phyloP scores from a whole-genome alignment of 2,329 filamentous ascomycete species.

The Stemphylium vesicarium region DNA sequence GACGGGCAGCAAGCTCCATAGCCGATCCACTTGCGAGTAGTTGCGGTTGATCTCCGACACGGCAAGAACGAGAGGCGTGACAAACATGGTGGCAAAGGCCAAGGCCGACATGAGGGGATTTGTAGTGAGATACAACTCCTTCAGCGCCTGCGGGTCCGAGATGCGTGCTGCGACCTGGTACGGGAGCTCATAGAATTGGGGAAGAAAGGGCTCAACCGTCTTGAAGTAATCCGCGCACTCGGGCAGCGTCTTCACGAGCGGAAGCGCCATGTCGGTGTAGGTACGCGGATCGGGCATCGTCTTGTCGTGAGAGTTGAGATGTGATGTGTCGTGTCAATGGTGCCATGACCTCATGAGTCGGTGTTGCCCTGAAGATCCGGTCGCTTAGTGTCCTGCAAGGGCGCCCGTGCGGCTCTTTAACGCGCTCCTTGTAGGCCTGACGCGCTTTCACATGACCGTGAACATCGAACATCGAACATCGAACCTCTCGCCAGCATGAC shows the following conservation, averaged over 20 bases:
- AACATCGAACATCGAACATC: constrained; percentile 3
- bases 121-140: constrained; percentile 77
- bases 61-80: constrained; percentile 76
- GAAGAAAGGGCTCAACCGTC: constrained; percentile 79
- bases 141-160: constrained; percentile 66
- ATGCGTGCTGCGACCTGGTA: constrained; percentile 60
- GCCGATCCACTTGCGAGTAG: constrained; percentile 93
- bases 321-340: neutral
- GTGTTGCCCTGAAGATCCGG: constrained; percentile 16
- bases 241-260: constrained; percentile 69
- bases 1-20: constrained; percentile 89
- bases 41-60: constrained; percentile 87
- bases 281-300: constrained; percentile 54
- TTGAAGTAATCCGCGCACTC: constrained; percentile 79
- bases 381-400: constrained; percentile 13
- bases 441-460: constrained; percentile 47
- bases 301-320: neutral
- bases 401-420: constrained; percentile 20
- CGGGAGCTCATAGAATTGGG: constrained; percentile 61
- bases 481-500: constrained; percentile 33
- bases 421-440: constrained; percentile 29
- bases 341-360: constrained; percentile 39
- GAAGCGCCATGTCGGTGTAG: constrained; percentile 60
- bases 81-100: constrained; percentile 70
- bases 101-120: constrained; percentile 84